Evolutionary conservation across 805 yeast species (phyloP).

Genomic region (Metschnikowia henanensis): DNA sequence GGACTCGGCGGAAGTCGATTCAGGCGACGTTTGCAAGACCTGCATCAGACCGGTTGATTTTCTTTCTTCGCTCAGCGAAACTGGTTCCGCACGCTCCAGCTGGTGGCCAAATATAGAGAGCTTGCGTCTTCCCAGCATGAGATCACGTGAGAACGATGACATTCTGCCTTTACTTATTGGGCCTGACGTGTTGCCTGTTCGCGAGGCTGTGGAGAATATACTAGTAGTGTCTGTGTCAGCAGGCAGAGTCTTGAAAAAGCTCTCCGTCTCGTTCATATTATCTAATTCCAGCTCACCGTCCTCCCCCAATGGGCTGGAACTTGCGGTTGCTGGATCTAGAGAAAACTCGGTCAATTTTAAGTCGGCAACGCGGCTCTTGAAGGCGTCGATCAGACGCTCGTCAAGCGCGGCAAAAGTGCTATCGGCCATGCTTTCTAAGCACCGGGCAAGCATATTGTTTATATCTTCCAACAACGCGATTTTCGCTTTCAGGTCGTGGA

Average conservation of each 20-base stretch:
- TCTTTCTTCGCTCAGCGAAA: not conserved
- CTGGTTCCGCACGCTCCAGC: not conserved
- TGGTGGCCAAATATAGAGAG: conserved; percentile 13
- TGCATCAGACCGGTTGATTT: conserved; percentile 1
- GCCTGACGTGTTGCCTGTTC: conserved; percentile 4
- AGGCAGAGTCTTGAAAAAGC: not conserved
- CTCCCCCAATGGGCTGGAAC: conserved; percentile 9
- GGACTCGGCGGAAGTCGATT: conserved; percentile 3
- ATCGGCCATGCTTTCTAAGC: conserved; percentile 12
- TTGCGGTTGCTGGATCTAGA: conserved; percentile 1
- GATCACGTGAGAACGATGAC: conserved; percentile 15
- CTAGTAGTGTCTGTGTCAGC: conserved; percentile 3
- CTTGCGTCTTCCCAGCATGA: conserved; percentile 13
- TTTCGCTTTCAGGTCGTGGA: conserved; percentile 34
- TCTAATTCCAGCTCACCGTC: conserved; percentile 15
- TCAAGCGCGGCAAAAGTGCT: conserved; percentile 23
- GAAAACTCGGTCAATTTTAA: conserved; percentile 26
- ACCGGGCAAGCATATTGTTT: conserved; percentile 25
- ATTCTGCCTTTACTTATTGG: conserved; percentile 5
- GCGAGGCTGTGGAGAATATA: conserved; percentile 5
- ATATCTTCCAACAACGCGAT: conserved; percentile 32
- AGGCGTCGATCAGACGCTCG: conserved; percentile 28
- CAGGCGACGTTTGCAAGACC: conserved; percentile 2
- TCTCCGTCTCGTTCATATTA: conserved; percentile 4
- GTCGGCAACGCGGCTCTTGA: conserved; percentile 33